Percentiles rank a stretch among this genome's conserved stretches.
phyloP scores from a whole-genome alignment of 805 yeast species.

The Teunomyces panamensis region DNA sequence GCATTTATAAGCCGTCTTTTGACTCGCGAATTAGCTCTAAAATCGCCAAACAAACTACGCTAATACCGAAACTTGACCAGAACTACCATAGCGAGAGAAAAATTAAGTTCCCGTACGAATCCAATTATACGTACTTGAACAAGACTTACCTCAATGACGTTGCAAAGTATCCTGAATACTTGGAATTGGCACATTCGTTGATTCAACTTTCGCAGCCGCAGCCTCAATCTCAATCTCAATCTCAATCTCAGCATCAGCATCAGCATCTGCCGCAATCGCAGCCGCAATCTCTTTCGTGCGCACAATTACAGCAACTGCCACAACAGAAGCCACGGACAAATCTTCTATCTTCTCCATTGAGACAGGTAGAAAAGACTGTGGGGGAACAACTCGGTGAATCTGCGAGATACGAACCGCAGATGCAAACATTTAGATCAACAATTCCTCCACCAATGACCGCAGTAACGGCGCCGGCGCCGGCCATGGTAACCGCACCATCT shows the following conservation, averaged over 20 bases:
- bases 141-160: slow-evolving; percentile 49
- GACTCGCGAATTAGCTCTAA: slow-evolving; percentile 36
- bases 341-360: not conserved
- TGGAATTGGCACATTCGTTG: slow-evolving; percentile 45
- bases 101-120: slow-evolving; percentile 52
- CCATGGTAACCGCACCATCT: not conserved
- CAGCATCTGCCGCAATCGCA: slow-evolving; percentile 7
- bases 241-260: not conserved
- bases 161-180: slow-evolving; percentile 45
- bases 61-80: slow-evolving; percentile 17
- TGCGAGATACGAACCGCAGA: slow-evolving; percentile 1
- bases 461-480: not conserved
- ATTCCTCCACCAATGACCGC: not conserved
- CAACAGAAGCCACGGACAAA: not conserved
- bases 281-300: not conserved
- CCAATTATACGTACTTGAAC: slow-evolving; percentile 49
- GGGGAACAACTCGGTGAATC: not conserved
- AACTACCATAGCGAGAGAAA: slow-evolving; percentile 25
- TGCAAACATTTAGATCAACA: not conserved
- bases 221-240: slow-evolving; percentile 5
- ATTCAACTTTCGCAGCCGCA: slow-evolving; percentile 29
- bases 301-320: slow-evolving; percentile 6
- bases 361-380: not conserved
- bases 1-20: slow-evolving; percentile 30
- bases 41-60: slow-evolving; percentile 14